Evolutionary conservation across 2,329 filamentous ascomycete genomes (phyloP).

Genomic region (Botrytis elliptica): DNA sequence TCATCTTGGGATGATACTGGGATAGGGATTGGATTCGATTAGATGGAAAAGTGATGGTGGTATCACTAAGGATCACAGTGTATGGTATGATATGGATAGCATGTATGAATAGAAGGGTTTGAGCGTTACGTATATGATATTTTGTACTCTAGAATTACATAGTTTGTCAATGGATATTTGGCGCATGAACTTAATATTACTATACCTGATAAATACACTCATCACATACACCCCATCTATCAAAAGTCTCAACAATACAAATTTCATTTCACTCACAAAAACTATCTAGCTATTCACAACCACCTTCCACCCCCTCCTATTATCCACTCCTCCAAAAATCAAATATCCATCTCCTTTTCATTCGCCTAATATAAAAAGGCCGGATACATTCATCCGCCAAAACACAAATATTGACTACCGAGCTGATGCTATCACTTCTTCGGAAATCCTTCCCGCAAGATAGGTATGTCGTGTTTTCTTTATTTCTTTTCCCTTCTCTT

Average conservation of each 20-base stretch:
- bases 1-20: neutral
- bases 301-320: neutral
- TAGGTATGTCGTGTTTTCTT: no score
- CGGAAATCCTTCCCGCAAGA: no score
- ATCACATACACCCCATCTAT: neutral
- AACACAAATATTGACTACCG: no score
- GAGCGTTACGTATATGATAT: neutral
- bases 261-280: neutral
- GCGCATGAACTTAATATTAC: neutral
- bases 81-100: neutral
- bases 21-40: neutral
- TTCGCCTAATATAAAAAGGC: neutral
- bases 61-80: neutral
- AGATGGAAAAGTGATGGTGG: neutral
- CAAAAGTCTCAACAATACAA: neutral
- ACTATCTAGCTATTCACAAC: neutral
- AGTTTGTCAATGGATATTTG: neutral
- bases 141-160: neutral
- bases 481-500: no score
- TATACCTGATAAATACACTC: rapidly evolving
- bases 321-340: neutral
- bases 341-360: neutral
- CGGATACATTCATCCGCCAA: no score
- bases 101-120: neutral
- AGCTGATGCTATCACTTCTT: no score